Percentiles rank a stretch among this genome's conserved stretches.
Conservation (phyloP, 108 stramenopile species). For the Skeletonema marinoi region DNA sequence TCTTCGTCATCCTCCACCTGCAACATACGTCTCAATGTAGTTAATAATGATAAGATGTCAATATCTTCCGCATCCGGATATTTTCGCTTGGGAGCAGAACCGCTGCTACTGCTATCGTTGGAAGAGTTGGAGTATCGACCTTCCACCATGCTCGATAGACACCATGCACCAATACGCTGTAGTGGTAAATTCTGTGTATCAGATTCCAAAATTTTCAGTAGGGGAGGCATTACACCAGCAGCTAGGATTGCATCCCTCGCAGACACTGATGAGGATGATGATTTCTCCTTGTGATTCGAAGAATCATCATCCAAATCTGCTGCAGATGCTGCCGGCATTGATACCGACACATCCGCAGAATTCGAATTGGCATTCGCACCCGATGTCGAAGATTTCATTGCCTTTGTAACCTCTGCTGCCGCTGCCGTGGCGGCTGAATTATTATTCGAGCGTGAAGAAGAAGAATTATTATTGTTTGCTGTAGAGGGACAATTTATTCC, state of each 20-base stretch:
- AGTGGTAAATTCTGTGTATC: constrained; percentile 65
- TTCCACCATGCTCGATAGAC: constrained; percentile 78
- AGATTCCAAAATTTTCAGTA: constrained; percentile 68
- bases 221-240: constrained; percentile 76
- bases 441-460: not conserved
- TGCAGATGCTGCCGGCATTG: constrained; percentile 7
- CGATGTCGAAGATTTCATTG: constrained; percentile 1
- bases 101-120: constrained; percentile 2
- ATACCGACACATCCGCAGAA: constrained; percentile 5
- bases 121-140: constrained; percentile 27
- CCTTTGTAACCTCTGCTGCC: constrained; percentile 11
- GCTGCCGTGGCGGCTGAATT: constrained; percentile 17
- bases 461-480: constrained; percentile 26
- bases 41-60: constrained; percentile 78
- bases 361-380: constrained; percentile 2
- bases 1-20: constrained; percentile 81
- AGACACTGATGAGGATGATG: constrained; percentile 45
- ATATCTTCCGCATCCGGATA: constrained; percentile 73
- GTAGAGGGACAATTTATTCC: constrained; percentile 39
- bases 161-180: constrained; percentile 85
- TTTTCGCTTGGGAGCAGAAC: constrained; percentile 40
- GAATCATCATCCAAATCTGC: not conserved
- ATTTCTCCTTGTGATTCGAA: constrained; percentile 12
- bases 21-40: constrained; percentile 83
- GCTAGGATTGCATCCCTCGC: constrained; percentile 84